Base-by-base conservation (phyloP, 2,329 filamentous ascomycete genomes). In the Scedosporium apiospermum region DNA sequence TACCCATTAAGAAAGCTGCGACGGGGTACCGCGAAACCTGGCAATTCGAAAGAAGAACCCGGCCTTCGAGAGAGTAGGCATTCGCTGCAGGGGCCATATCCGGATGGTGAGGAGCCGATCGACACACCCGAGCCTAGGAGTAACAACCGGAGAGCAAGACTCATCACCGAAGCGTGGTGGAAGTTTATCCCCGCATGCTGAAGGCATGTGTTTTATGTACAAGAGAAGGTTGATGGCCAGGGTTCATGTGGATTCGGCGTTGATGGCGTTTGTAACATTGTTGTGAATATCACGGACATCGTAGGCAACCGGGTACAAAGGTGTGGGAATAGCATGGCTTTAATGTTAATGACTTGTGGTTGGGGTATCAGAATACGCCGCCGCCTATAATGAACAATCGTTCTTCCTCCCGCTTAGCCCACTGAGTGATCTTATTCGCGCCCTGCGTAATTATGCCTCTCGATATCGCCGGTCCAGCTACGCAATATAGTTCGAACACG, bases 381-480 rank as follows among this genome's bases (percentile, higher is more conserved):
- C 95, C 96, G 1, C 95, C 95, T 71, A 99, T 95, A 64, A 99
- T 96, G 71, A 99, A 99, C 5, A 98, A 78, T 63, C 95, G 82
- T 75, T 98, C 93, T 74, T 98, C 93, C 75, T 99, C 95, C 67
- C 87, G 82, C 71, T 90, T 88, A 1, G 93, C 88, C 93, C 93
- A 99, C 71, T 95, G 90, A 5, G 96, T 87, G 59, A 99, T 86
- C 75, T 89, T 88, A 71, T 95, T 96, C 41, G 93, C 93, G 10
- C 89, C 91, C 72, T 93, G 89, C 9, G 91, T 90, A 69, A 99
- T 80, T 10, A 86, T 84, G 23, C 79, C 76, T 49, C 84, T 78
- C 30, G 83, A 83, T 42, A 83, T 76, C 66, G 87, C 88, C 2
- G 90, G 89, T 0, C 90, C 90, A 18, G 93, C 91, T n/a, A 99